Base-by-base conservation (phyloP, 129 eudicot genomes). In the Pseudognaphalium luteoalbum region DNA sequence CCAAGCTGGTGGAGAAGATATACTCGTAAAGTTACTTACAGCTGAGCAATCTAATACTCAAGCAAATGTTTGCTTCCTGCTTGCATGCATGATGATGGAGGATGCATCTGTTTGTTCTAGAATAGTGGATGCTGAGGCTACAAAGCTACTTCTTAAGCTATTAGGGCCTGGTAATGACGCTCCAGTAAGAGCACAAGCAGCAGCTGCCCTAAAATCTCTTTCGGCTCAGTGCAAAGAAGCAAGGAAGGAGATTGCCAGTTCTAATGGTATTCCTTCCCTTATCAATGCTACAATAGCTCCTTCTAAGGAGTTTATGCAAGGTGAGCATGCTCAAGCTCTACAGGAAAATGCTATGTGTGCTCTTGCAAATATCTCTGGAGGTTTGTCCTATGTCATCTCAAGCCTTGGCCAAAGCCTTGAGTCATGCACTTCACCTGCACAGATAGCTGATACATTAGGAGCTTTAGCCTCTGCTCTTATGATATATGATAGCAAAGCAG, bases 341-440 rank as follows among this genome's bases (percentile, higher is more conserved):
- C 99, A 95, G 64, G 99, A 95, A 84, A 91, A 95, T 81, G 99
- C 99, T 47, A 91, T 95, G 99, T 89, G 99, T 82, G 99, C 99
- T 66, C 96, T 95, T 83, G 99, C 99, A 35, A 91, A 95, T 82
- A 91, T 95, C 74, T 95, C 99, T 68, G 99, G 99, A 70, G 99
- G 99, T 9, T 87, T 95, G 85, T 91, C 99, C 0, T 91, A 87
- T 70, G 99, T 95, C 78, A 91, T 95, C 83, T 89, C 97, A 52
- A 95, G 99, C 84, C 96, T 95, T 66, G 99, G 97, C 71, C 93
- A 89, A 80, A 95, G 96, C 86, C 97, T 95, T 80, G 97, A 91
- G 62, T 95, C 92, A 28, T 95, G 99, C 83, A 80, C 89, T 32
- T 91, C 97, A 62, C 92, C 99, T 61, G 85, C 99, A 80, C 99